Evolutionary conservation across 202 grass and related monocot species (phyloP), one percentile per base, ranked within the genome.

Genomic region (Eragrostis tef): DNA sequence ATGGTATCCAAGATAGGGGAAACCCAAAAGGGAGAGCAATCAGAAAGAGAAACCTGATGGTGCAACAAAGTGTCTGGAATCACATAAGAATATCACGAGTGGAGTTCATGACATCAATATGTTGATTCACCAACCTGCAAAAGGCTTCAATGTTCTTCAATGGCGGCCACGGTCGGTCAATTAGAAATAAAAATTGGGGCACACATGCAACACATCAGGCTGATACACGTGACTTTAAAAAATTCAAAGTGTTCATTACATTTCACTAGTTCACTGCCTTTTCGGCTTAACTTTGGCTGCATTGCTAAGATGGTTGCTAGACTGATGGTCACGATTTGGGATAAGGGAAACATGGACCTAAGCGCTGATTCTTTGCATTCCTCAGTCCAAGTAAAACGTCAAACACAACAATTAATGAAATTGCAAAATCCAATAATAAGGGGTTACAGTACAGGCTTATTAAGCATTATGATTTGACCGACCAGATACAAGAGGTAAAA

Each of bases 41-140:
- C 19, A 61, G 64, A 60, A 25, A 84, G 34, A 29, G 8, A 2
- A 27, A 57, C 25, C 73, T 66, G 57, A 75, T 44, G 12, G 22
- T 62, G 57, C 25, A 47, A 71, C 56, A 19, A 77, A 54, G 31
- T 52, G 22, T 42, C 17, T 62, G 22, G 0, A 65, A 58, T 78
- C 31, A 66, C 9, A 27, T 25, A 16, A 53, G 36, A 41, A 24
- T 39, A 43, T 11, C 58, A 27, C 36, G 42, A 24, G 24, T 49
- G 58, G 74, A 20, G 50, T 52, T 79, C 17, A 54, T 65, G 22
- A 62, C 43, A 84, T 22, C 29, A 74, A 3, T 39, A 24, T 54
- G n/a, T 77, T 74, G 67, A 51, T 60, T 67, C 36, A 26, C 47
- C 27, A 16, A 48, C 63, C 36, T 11, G 76, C 57, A 19, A 58